Evolutionary conservation across 495 filamentous ascomycete species (phyloP).

Genomic region (Letharia lupina): DNA sequence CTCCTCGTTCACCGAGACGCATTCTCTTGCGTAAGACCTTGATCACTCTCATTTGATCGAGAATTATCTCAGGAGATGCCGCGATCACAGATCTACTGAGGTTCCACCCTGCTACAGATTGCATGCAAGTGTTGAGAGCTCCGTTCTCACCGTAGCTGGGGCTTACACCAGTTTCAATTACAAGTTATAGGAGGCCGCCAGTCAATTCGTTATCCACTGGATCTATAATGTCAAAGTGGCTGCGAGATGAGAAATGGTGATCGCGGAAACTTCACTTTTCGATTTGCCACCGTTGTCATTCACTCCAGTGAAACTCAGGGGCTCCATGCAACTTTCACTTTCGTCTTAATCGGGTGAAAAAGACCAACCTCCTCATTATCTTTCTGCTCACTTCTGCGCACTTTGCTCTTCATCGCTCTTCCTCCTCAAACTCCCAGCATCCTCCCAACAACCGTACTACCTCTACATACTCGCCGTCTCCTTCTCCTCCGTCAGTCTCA

Average conservation of each 20-base stretch:
- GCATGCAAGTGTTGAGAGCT: neutral
- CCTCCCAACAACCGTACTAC: neutral
- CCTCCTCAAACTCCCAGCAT: neutral
- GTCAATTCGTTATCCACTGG: neutral
- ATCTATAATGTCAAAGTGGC: neutral
- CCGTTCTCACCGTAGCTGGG: neutral
- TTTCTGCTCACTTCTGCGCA: neutral
- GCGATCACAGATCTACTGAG: neutral
- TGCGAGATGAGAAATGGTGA: neutral
- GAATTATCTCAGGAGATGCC: neutral
- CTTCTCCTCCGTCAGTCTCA: neutral
- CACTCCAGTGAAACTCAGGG: constrained; percentile 7
- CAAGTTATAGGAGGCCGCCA: neutral
- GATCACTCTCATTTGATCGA: neutral
- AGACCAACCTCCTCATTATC: constrained; percentile 8
- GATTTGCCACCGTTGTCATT: neutral
- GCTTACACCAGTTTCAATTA: neutral
- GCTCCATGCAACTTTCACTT: constrained; percentile 3
- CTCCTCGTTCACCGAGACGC: neutral
- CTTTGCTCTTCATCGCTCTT: constrained; percentile 1
- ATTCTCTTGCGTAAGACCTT: neutral
- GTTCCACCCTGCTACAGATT: neutral
- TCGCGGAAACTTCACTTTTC: neutral
- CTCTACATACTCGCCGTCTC: neutral
- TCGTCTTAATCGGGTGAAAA: neutral